Conservation (phyloP, 768 basidiomycete genomes). For the Auriculariales sp. region DNA sequence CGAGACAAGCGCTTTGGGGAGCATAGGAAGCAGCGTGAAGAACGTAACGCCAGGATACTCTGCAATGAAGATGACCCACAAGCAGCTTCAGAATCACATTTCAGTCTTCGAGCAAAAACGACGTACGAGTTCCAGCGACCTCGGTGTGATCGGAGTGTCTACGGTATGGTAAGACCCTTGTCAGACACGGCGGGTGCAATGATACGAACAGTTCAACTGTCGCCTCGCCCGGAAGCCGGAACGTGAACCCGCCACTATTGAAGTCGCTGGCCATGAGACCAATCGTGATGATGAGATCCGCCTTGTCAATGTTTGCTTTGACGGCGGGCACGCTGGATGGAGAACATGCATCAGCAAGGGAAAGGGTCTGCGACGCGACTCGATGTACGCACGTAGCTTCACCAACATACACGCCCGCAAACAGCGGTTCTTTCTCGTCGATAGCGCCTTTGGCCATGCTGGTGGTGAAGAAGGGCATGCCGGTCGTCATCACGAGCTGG, state of each 20-base stretch:
- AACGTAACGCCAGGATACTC: neutral
- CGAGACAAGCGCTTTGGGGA: neutral
- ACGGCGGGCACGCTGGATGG: neutral
- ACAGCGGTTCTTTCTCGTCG: neutral
- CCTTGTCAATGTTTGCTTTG: neutral
- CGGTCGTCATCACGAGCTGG: constrained; percentile 47
- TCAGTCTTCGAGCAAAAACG: neutral
- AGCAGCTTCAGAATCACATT: neutral
- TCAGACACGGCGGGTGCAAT: neutral
- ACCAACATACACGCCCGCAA: neutral
- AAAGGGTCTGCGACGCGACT: too few relatives aligned
- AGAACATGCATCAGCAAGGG: neutral
- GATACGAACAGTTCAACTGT: neutral
- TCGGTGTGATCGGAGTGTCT: neutral
- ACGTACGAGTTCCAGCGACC: neutral
- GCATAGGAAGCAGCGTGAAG: neutral
- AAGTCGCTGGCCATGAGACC: neutral
- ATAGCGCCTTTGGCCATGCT: constrained; percentile 55
- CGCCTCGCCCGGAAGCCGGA: neutral
- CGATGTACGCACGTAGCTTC: neutral
- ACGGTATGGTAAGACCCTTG: neutral
- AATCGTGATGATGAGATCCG: neutral
- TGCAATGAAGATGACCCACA: too few relatives aligned
- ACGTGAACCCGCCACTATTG: neutral
- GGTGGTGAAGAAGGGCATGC: constrained; percentile 57